Evolutionary conservation across 2,329 filamentous ascomycete genomes (phyloP).

Genomic region (Herpotrichia juniperi): DNA sequence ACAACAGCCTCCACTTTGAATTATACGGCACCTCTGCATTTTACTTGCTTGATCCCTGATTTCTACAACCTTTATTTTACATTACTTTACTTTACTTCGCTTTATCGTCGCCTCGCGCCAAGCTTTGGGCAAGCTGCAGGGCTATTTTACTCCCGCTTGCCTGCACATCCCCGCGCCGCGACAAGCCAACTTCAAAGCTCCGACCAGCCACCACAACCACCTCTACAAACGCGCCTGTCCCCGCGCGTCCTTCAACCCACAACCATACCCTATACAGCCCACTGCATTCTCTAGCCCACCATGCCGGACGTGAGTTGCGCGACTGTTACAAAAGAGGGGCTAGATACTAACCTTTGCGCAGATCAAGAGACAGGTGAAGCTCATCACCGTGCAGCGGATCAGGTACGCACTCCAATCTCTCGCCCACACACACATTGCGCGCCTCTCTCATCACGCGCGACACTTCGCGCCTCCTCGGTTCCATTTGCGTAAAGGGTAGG

Average conservation of each 20-base stretch:
- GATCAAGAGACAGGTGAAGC: slow-evolving; percentile 86
- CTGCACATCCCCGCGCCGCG: slow-evolving; percentile 16
- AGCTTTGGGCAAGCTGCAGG: slow-evolving; percentile 10
- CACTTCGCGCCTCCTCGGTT: background rate
- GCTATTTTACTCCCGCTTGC: slow-evolving; percentile 2
- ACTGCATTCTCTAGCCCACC: slow-evolving; percentile 23
- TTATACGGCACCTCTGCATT: background rate
- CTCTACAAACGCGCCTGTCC: slow-evolving; percentile 25
- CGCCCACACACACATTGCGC: background rate
- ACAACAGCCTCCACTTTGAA: no score
- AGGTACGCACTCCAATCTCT: slow-evolving; percentile 67
- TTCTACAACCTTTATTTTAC: background rate
- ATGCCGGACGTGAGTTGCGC: slow-evolving; percentile 53
- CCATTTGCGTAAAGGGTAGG: background rate
- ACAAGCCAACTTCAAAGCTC: slow-evolving; percentile 15
- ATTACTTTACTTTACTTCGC: background rate
- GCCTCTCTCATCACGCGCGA: slow-evolving; percentile 12
- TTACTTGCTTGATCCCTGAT: no score
- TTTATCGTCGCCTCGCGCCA: background rate
- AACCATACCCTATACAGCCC: background rate
- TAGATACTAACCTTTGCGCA: slow-evolving; percentile 39
- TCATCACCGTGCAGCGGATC: slow-evolving; percentile 89
- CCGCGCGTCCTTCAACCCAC: slow-evolving; percentile 9
- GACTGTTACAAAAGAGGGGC: background rate
- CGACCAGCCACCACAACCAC: slow-evolving; percentile 18